phyloP scores from a whole-genome alignment of 2,329 filamentous ascomycete genomes.

The Phyllosticta citriasiana region DNA sequence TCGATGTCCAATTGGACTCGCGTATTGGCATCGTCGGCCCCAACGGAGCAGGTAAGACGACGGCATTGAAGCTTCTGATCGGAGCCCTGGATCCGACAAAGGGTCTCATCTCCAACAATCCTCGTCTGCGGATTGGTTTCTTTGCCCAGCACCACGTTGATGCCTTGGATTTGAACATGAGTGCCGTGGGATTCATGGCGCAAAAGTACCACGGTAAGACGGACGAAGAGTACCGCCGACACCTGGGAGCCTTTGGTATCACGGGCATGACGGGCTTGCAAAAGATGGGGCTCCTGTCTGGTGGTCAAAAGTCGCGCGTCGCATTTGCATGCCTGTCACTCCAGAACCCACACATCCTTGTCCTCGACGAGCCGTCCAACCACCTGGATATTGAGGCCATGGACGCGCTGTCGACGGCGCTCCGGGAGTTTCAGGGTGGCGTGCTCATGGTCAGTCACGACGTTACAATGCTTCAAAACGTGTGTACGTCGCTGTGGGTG shows the following conservation, averaged over 20 bases:
- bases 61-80: slow-evolving; percentile 93
- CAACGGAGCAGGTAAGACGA: slow-evolving; percentile 98
- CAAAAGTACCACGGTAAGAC: slow-evolving; percentile 81
- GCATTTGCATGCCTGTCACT: slow-evolving; percentile 94
- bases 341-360: slow-evolving; percentile 90
- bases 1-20: slow-evolving; percentile 95
- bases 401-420: slow-evolving; percentile 81
- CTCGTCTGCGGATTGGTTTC: slow-evolving; percentile 84
- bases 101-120: slow-evolving; percentile 79
- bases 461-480: slow-evolving; percentile 94
- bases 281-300: slow-evolving; percentile 87
- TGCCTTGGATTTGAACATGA: slow-evolving; percentile 78
- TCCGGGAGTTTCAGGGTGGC: slow-evolving; percentile 82
- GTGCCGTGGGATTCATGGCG: slow-evolving; percentile 93
- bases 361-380: slow-evolving; percentile 97
- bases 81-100: slow-evolving; percentile 66
- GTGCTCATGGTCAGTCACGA: slow-evolving; percentile 99
- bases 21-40: slow-evolving; percentile 98
- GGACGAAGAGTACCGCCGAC: slow-evolving; percentile 93
- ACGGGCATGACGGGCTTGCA: slow-evolving; percentile 95
- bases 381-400: slow-evolving; percentile 98
- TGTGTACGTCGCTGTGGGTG: slow-evolving; percentile 92
- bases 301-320: slow-evolving; percentile 96
- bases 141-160: slow-evolving; percentile 99
- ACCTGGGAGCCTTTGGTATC: slow-evolving; percentile 75